Evolutionary conservation across 148 eudicot species (phyloP).

Genomic region (Fallopia convolvulus): DNA sequence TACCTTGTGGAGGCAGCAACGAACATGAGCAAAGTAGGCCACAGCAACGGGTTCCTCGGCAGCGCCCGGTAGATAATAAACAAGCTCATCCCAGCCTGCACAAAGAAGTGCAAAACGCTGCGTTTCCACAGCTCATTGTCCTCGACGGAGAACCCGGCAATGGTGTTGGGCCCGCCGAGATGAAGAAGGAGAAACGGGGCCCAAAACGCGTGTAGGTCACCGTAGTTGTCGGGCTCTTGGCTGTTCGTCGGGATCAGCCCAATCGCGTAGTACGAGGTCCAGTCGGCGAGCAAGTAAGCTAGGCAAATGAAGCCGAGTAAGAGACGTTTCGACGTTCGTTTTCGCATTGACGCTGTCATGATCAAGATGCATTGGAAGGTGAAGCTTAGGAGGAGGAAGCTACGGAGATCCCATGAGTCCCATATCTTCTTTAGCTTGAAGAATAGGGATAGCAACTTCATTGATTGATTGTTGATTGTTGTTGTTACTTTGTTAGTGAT

Average conservation of each 20-base stretch:
- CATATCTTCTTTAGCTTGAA: neutral
- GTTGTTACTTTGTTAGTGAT: neutral
- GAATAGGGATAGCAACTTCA: neutral
- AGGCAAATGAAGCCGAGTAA: neutral
- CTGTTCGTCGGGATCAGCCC: neutral
- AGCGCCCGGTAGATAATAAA: neutral
- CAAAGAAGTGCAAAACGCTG: slow-evolving; percentile 8
- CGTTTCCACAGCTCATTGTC: slow-evolving; percentile 6
- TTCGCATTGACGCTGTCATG: neutral
- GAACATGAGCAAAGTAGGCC: neutral
- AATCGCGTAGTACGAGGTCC: neutral
- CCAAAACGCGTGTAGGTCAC: neutral
- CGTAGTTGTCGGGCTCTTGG: neutral
- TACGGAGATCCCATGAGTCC: neutral
- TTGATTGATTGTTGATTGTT: neutral
- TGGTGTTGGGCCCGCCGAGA: neutral
- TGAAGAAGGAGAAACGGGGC: neutral
- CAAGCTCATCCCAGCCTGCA: neutral
- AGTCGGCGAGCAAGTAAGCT: neutral
- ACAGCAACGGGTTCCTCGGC: neutral
- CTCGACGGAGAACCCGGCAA: neutral
- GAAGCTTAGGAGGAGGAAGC: slow-evolving; percentile 1
- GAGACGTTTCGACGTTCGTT: neutral
- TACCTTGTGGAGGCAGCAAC: slow-evolving; percentile 6
- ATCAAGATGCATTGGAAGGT: neutral